These are phyloP conservation scores for Talaromyces atroroseus DNA, from an alignment of 2,329 filamentous ascomycete species.

Conservation along the genomic window DNA sequence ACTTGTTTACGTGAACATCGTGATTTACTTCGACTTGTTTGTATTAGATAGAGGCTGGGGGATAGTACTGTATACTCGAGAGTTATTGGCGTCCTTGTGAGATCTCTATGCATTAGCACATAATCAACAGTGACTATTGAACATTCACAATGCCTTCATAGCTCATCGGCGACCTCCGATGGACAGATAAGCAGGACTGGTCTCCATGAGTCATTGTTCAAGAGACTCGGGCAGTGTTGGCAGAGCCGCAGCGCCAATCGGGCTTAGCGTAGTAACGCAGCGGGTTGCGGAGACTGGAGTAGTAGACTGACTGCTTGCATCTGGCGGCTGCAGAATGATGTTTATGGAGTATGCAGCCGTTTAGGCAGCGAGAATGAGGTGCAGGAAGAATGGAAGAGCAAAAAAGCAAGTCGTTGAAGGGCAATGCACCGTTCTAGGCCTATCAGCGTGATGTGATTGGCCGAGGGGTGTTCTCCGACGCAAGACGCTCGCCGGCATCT, in stretches of 20 bases:
- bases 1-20: not conserved
- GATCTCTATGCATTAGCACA: not conserved
- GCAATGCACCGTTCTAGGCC: not conserved
- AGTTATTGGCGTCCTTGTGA: not conserved
- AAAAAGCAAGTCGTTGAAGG: not conserved
- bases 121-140: not conserved
- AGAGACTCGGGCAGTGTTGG: not conserved
- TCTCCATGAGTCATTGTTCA: not conserved
- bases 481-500: no score
- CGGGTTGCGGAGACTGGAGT: not conserved
- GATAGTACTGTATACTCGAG: not conserved
- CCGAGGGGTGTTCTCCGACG: no score
- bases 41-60: not conserved
- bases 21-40: not conserved
- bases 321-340: not conserved
- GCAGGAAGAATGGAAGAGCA: not conserved
- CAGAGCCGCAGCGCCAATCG: not conserved
- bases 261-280: not conserved
- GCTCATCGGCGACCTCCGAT: conserved; percentile 1
- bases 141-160: not conserved
- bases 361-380: not conserved
- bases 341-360: not conserved
- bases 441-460: no score
- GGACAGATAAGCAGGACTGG: not conserved
- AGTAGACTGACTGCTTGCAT: not conserved